Evolutionary conservation across 148 eudicot genomes (phyloP).

Genomic region (Fagopyrum esculentum): DNA sequence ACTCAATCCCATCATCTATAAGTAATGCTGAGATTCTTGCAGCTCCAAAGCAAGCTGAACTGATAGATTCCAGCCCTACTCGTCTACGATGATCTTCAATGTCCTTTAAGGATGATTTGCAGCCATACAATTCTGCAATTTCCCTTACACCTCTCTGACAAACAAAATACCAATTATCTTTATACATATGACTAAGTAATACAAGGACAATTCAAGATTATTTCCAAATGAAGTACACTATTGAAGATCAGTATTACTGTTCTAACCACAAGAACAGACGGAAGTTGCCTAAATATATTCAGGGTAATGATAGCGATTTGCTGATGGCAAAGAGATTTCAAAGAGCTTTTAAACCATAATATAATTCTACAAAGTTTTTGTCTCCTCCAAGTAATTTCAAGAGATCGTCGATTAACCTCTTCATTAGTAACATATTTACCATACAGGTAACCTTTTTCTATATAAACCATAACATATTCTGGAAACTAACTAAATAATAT

Average conservation of each 20-base stretch:
- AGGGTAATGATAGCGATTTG: neutral
- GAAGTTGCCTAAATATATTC: neutral
- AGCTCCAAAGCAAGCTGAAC: conserved; percentile 64
- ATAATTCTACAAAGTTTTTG: neutral
- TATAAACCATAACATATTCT: neutral
- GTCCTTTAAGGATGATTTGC: conserved; percentile 47
- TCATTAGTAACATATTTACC: neutral
- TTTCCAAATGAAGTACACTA: neutral
- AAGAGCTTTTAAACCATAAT: neutral
- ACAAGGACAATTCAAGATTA: neutral
- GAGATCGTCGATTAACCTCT: neutral
- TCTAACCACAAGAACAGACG: neutral
- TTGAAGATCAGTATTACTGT: neutral
- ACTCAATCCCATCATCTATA: conserved; percentile 77
- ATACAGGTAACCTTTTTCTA: neutral
- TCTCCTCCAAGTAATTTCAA: neutral
- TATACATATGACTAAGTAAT: neutral
- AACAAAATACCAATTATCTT: neutral
- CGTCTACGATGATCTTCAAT: conserved; percentile 56
- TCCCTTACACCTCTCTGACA: conserved; percentile 83
- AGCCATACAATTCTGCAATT: conserved; percentile 71
- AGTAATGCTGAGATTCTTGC: conserved; percentile 66
- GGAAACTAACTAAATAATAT: neutral
- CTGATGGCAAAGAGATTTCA: neutral
- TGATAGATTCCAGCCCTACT: conserved; percentile 46